Evolutionary conservation across 805 yeast species (phyloP).

Genomic region (Pichia exigua): DNA sequence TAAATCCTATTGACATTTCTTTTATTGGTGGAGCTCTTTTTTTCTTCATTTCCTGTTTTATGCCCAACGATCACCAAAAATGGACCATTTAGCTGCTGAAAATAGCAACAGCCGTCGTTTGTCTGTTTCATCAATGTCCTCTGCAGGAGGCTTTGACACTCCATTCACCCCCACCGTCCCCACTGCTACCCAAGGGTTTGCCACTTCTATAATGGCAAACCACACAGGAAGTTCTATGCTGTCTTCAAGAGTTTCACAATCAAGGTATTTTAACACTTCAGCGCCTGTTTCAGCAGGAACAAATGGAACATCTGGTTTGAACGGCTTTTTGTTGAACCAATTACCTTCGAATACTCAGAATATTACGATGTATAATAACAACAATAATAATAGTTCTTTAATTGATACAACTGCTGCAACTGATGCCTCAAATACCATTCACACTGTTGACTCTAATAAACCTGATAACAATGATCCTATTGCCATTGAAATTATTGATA

Average conservation of each 20-base stretch:
- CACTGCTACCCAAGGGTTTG: not conserved
- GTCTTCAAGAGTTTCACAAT: slow-evolving; percentile 31
- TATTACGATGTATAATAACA: not conserved
- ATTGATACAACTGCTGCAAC: slow-evolving; percentile 5
- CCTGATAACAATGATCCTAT: not conserved
- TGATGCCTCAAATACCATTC: not conserved
- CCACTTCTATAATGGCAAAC: slow-evolving; percentile 23
- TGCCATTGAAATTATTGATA: too few relatives aligned
- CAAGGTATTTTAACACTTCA: slow-evolving; percentile 25
- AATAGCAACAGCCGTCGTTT: not conserved
- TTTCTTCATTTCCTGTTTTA: not conserved
- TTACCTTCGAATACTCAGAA: slow-evolving; percentile 11
- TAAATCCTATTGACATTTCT: not conserved
- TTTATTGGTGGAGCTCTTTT: not conserved
- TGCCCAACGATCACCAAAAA: not conserved
- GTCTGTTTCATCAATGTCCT: not conserved
- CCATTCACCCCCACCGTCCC: not conserved
- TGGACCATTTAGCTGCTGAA: not conserved
- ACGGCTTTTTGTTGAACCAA: not conserved
- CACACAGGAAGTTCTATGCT: slow-evolving; percentile 30
- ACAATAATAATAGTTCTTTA: not conserved
- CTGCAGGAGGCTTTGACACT: not conserved
- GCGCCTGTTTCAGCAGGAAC: slow-evolving; percentile 11
- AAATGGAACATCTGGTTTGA: not conserved
- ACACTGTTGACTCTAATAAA: not conserved